A percentile compares a stretch with the other conserved stretches of the same genome.
Conservation (phyloP, 2,329 filamentous ascomycete species). For the Stagonosporopsis vannaccii region DNA sequence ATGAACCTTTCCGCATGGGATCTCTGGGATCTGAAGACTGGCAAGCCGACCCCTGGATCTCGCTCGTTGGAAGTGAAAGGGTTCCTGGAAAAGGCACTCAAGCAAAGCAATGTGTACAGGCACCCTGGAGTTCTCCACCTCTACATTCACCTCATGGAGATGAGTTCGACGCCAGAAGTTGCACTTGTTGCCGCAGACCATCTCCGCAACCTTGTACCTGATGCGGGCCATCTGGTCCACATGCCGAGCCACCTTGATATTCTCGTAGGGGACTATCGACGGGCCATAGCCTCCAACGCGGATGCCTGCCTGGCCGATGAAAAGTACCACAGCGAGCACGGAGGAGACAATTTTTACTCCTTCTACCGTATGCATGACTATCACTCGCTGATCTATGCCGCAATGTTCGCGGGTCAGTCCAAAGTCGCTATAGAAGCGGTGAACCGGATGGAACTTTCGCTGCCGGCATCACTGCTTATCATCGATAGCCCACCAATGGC, state of each 20-base stretch:
- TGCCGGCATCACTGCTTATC: constrained; percentile 70
- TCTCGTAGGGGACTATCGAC: constrained; percentile 73
- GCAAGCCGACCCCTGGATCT: constrained; percentile 62
- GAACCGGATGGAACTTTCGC: constrained; percentile 63
- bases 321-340: constrained; percentile 66
- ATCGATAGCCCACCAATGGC: constrained; percentile 76
- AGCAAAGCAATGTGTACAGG: constrained; percentile 54
- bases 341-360: constrained; percentile 75
- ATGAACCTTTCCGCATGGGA: constrained; percentile 73
- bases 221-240: constrained; percentile 74
- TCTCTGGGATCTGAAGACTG: constrained; percentile 68
- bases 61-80: constrained; percentile 65
- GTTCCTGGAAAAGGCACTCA: constrained; percentile 66
- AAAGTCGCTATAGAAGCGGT: constrained; percentile 68
- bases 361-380: constrained; percentile 78
- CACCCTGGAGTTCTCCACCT: constrained; percentile 78
- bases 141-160: constrained; percentile 81
- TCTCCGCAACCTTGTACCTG: constrained; percentile 70
- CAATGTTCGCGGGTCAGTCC: constrained; percentile 77
- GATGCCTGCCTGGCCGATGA: constrained; percentile 73
- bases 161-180: constrained; percentile 71
- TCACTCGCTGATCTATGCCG: constrained; percentile 78
- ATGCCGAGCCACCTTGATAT: constrained; percentile 83
- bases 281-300: constrained; percentile 71
- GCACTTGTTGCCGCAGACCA: constrained; percentile 68